These are phyloP conservation scores for Cruciata laevipes DNA, from an alignment of 257 asterid species.

Conservation along the genomic window DNA sequence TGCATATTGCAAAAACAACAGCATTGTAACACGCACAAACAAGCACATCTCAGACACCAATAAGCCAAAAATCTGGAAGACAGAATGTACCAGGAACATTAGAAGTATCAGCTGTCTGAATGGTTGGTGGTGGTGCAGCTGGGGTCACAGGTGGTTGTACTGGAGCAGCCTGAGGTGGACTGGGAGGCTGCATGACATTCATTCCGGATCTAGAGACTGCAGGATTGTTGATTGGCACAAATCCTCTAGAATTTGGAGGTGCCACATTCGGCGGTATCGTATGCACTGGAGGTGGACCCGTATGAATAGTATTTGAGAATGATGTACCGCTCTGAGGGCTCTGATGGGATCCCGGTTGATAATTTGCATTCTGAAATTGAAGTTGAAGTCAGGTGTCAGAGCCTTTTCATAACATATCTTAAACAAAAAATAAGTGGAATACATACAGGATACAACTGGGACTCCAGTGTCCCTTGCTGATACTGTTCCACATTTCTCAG, in stretches of 20 bases:
- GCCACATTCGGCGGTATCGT: slow-evolving; percentile 53
- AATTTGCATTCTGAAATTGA: slow-evolving; percentile 48
- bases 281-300: slow-evolving; percentile 51
- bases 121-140: slow-evolving; percentile 92
- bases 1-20: not conserved
- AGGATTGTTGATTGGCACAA: slow-evolving; percentile 50
- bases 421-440: not conserved
- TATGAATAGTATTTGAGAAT: slow-evolving; percentile 43
- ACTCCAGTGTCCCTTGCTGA: slow-evolving; percentile 84
- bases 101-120: slow-evolving; percentile 91
- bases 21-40: not conserved
- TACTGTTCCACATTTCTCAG: slow-evolving; percentile 68
- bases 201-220: slow-evolving; percentile 69
- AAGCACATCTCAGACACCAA: not conserved
- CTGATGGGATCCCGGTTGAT: slow-evolving; percentile 58
- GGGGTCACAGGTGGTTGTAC: slow-evolving; percentile 58
- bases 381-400: slow-evolving; percentile 16
- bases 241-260: slow-evolving; percentile 55
- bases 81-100: slow-evolving; percentile 75
- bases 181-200: slow-evolving; percentile 60
- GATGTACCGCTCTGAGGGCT: slow-evolving; percentile 43
- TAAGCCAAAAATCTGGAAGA: not conserved
- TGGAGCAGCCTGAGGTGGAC: slow-evolving; percentile 58
- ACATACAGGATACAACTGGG: slow-evolving; percentile 87
- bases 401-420: not conserved